Conservation (phyloP, 208 protist genomes). For the Leishmania aethiopica region DNA sequence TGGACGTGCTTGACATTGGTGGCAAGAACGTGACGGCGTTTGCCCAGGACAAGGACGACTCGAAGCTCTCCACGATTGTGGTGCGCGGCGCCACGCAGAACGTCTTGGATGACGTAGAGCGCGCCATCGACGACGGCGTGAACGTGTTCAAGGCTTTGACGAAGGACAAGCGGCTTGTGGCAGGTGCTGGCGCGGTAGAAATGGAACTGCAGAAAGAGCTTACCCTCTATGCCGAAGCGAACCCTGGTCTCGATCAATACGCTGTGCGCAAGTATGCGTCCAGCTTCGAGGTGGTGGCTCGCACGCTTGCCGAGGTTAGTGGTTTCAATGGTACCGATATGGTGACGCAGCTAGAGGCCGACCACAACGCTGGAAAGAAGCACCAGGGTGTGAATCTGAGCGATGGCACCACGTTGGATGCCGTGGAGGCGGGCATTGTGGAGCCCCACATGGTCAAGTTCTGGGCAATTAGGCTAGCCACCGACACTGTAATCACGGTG, state of each 20-base stretch:
- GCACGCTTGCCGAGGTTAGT: constrained; percentile 98
- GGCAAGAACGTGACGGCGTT: constrained; percentile 96
- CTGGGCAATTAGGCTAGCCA: constrained; percentile 95
- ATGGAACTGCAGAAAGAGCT: constrained; percentile 94
- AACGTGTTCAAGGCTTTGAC: constrained; percentile 98
- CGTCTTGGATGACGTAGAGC: constrained; percentile 97
- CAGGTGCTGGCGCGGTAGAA: constrained; percentile 98
- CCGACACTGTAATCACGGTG: constrained; percentile 97
- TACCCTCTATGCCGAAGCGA: constrained; percentile 86
- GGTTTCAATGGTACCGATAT: constrained; percentile 96
- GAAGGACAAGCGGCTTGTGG: constrained; percentile 94
- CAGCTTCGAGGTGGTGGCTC: constrained; percentile 97
- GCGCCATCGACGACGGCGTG: constrained; percentile 98
- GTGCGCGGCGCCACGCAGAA: constrained; percentile 98
- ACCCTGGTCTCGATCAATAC: constrained; percentile 98
- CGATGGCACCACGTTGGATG: constrained; percentile 80
- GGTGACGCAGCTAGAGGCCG: constrained; percentile 96
- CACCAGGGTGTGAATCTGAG: constrained; percentile 95
- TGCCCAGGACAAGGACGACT: constrained; percentile 92
- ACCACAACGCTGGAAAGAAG: constrained; percentile 93
- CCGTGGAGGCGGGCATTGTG: constrained; percentile 88
- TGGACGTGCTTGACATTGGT: constrained; percentile 97
- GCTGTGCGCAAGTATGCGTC: constrained; percentile 98
- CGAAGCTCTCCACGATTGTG: constrained; percentile 98
- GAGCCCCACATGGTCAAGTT: constrained; percentile 95